Evolutionary conservation across 179 eudicot genomes (phyloP).

Genomic region (Silene coronaria): DNA sequence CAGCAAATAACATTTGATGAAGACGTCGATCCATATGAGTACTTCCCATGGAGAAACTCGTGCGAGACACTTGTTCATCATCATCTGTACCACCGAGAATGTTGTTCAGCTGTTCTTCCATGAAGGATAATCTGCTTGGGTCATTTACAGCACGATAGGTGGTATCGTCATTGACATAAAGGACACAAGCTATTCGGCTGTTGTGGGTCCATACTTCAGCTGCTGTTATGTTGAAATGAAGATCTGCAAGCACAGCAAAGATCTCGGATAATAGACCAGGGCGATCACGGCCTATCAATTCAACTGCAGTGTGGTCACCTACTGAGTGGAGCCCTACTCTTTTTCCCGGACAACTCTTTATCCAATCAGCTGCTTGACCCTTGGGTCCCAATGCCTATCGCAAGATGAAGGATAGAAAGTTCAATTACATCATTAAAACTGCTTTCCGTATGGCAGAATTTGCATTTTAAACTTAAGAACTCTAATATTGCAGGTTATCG

Average conservation of each 20-base stretch:
- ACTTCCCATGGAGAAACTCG: conserved; percentile 42
- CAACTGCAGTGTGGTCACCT: conserved; percentile 58
- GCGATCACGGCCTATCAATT: conserved; percentile 58
- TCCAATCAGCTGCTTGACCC: conserved; percentile 47
- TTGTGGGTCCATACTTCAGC: conserved; percentile 81
- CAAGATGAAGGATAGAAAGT: not conserved
- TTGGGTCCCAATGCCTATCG: conserved; percentile 69
- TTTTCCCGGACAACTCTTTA: conserved; percentile 45
- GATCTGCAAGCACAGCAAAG: conserved; percentile 57
- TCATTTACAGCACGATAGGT: conserved; percentile 49
- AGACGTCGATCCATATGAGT: conserved; percentile 65
- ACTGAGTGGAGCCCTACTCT: conserved; percentile 54
- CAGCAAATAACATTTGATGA: conserved; percentile 63
- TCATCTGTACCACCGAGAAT: conserved; percentile 39
- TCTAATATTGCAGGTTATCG: too few species aligned
- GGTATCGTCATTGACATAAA: conserved; percentile 49
- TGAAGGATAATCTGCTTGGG: conserved; percentile 35
- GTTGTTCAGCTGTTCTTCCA: conserved; percentile 64
- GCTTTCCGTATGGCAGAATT: not conserved
- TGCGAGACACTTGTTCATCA: conserved; percentile 41
- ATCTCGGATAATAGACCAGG: conserved; percentile 70
- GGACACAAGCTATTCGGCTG: conserved; percentile 52
- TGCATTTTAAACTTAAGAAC: too few species aligned
- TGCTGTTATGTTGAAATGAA: conserved; percentile 52
- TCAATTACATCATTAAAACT: not conserved